These are phyloP conservation scores for Fusarium scirpi DNA, from an alignment of 2,329 filamentous ascomycete species.

Conservation along the genomic window DNA sequence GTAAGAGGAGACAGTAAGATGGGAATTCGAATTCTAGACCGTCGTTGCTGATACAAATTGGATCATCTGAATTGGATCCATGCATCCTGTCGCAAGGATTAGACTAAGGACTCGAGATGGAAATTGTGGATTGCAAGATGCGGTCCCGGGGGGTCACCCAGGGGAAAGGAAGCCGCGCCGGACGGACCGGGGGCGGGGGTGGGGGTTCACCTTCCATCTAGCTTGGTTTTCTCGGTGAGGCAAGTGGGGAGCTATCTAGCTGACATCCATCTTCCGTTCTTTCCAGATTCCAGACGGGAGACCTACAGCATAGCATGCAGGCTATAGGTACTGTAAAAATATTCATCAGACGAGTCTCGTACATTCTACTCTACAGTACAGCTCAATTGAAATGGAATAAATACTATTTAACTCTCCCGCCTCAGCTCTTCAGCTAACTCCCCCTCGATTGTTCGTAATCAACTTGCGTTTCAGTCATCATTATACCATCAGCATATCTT, in stretches of 20 bases:
- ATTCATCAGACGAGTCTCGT: conserved; percentile 2
- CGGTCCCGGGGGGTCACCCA: neutral
- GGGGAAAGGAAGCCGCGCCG: neutral
- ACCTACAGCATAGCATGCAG: neutral
- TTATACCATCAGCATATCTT: conserved; percentile 24
- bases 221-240: conserved; percentile 3
- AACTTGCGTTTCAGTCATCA: conserved; percentile 13
- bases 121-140: conserved; percentile 22
- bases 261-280: neutral
- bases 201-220: conserved; percentile 3
- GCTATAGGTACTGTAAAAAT: neutral
- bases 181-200: conserved; percentile 4
- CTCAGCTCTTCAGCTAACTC: conserved; percentile 1
- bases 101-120: conserved; percentile 1
- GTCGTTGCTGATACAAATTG: conserved; percentile 15
- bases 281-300: neutral
- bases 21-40: conserved; percentile 11
- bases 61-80: conserved; percentile 29
- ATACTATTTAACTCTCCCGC: conserved; percentile 5
- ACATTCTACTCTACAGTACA: neutral
- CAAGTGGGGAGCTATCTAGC: conserved; percentile 4
- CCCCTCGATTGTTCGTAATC: neutral
- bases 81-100: conserved; percentile 14
- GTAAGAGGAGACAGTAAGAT: neutral
- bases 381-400: neutral